Evolutionary conservation across 768 basidiomycete species (phyloP), one percentile per base, ranked within the genome.

Genomic region (Suillus sp.): DNA sequence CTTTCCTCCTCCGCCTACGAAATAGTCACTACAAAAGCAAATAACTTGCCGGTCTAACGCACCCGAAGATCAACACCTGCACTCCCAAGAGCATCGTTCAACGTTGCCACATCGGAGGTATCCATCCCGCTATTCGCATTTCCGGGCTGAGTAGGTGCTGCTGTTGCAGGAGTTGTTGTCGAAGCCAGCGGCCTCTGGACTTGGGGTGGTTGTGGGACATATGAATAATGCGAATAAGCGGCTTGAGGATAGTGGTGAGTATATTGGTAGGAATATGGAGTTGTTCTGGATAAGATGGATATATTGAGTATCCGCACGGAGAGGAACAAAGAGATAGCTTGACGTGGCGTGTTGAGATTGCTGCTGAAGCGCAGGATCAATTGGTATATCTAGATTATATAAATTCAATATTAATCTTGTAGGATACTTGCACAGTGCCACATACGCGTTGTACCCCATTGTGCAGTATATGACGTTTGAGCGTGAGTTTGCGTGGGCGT

Each of bases 21-120:
- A 40, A 48, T 35, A 22, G 35, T 43, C 35, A 56, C 43, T 67
- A n/a, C 60, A 13, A 40, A 13, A 57, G 2, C 2, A 18, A 40
- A 27, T 60, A 59, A 20, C 22, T 60, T 18, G 20, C 20, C 14
- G 22, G 22, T 27, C 11, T 5, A 20, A 74, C 82, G 65, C 66
- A 91, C 92, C 72, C 90, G 78, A n/a, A 95, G 77, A 77, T 95
- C 93, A 8, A 95, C 92, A 13, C 93, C 92, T 8, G 92, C 92
- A 70, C 91, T 92, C 5, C 92, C 93, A 1, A 95, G 77, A 4
- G 92, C 93, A 67, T 95, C 92, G 62, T 92, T 93, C 48, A 95
- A 70, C 8, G 89, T 91, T 13, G 91, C 85, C 38, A 93, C 84
- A 69, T 93, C 92, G 4, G 87, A 76, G 3, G 86, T 86, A 67